These are phyloP conservation scores for Dryadomyces quercus-mongolicae DNA, from an alignment of 2,329 filamentous ascomycete species.

Conservation along the genomic window DNA sequence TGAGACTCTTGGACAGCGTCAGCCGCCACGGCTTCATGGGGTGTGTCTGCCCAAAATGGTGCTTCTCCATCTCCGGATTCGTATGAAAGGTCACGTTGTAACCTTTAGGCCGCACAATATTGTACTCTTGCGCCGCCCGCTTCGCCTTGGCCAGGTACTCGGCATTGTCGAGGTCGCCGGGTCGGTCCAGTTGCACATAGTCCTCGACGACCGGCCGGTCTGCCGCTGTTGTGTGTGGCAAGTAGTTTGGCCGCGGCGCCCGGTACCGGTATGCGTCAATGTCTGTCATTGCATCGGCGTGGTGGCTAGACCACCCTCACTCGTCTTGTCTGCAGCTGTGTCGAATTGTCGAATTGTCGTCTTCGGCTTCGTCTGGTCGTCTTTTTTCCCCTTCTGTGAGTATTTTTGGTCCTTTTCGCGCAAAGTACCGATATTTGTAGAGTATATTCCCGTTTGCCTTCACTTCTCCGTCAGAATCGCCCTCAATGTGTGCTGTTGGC, in stretches of 20 bases:
- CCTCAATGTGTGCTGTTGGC: too few relatives aligned
- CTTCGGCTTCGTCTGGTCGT: neutral
- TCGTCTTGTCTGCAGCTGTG: neutral
- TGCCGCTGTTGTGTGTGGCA: slow-evolving; percentile 40
- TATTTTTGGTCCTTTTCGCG: too few relatives aligned
- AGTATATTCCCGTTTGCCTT: too few relatives aligned
- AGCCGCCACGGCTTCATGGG: slow-evolving; percentile 99
- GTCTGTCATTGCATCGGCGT: slow-evolving; percentile 20
- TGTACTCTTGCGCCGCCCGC: slow-evolving; percentile 45
- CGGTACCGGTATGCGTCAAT: slow-evolving; percentile 38
- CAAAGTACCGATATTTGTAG: too few relatives aligned
- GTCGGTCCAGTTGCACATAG: slow-evolving; percentile 36
- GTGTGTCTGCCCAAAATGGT: slow-evolving; percentile 93
- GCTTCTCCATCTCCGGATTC: slow-evolving; percentile 87
- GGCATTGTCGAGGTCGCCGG: slow-evolving; percentile 42
- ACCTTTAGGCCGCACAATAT: slow-evolving; percentile 68
- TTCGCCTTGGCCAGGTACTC: slow-evolving; percentile 46
- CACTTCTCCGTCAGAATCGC: too few relatives aligned
- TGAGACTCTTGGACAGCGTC: slow-evolving; percentile 87
- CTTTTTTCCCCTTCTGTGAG: neutral
- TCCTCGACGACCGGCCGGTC: slow-evolving; percentile 40
- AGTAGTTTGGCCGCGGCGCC: slow-evolving; percentile 47
- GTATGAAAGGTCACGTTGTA: slow-evolving; percentile 93
- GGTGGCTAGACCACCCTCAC: neutral
- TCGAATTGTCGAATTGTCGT: neutral